Conservation (phyloP, 1,284 basidiomycete genomes). For the Violaceomyces palustris region DNA sequence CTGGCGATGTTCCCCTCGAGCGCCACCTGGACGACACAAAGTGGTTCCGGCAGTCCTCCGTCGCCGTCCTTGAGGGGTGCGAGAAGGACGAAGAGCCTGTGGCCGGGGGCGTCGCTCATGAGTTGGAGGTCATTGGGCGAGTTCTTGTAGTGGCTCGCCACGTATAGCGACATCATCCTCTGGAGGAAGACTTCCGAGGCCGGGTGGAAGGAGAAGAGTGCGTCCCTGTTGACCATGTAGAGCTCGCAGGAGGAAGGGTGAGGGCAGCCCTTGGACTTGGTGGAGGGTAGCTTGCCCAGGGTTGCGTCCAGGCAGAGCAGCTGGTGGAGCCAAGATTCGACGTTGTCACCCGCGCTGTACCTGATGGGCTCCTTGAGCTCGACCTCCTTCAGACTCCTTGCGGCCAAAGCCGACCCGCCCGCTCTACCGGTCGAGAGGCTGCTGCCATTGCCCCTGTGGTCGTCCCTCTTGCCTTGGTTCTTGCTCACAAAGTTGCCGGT, state of each 20-base stretch:
- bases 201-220: conserved; percentile 93
- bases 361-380: conserved; percentile 93
- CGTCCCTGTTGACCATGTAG: conserved; percentile 92
- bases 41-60: conserved; percentile 58
- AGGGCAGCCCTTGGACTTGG: conserved; percentile 56
- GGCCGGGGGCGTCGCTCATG: conserved; percentile 91
- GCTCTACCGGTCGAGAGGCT: conserved; percentile 27
- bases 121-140: conserved; percentile 97
- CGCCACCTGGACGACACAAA: conserved; percentile 84
- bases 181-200: conserved; percentile 95
- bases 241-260: conserved; percentile 91
- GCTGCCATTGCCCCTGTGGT: neutral
- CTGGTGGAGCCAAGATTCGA: conserved; percentile 91
- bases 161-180: conserved; percentile 96
- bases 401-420: conserved; percentile 55
- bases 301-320: conserved; percentile 92
- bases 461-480: conserved; percentile 32
- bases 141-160: conserved; percentile 98
- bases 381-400: conserved; percentile 79
- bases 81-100: conserved; percentile 90
- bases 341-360: conserved; percentile 77
- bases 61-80: conserved; percentile 58
- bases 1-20: conserved; percentile 90
- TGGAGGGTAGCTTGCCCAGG: no score
- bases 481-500: conserved; percentile 53